Percentiles rank a stretch among this genome's conserved stretches.
These are phyloP conservation scores for Hypoxylon crocopeplum DNA, from an alignment of 495 filamentous ascomycete genomes.

Conservation along the genomic window DNA sequence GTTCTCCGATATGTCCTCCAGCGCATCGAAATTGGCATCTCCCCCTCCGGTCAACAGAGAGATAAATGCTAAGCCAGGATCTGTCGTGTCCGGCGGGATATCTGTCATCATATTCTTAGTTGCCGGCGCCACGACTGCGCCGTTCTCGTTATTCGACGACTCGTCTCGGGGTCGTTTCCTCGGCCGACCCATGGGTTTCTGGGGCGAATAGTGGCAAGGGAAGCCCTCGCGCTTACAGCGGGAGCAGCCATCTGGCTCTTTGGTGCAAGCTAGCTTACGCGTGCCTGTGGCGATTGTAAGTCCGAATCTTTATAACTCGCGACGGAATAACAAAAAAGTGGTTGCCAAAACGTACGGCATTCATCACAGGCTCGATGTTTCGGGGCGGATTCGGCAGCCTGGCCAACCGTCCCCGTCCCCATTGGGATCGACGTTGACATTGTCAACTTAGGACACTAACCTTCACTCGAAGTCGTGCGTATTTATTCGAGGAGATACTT, in stretches of 20 bases:
- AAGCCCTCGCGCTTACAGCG: slow-evolving; percentile 63
- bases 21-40: slow-evolving; percentile 22
- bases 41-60: slow-evolving; percentile 12
- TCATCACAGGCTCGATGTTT: slow-evolving; percentile 68
- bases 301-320: slow-evolving; percentile 16
- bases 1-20: background rate
- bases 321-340: background rate
- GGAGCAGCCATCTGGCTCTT: slow-evolving; percentile 60
- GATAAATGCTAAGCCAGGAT: slow-evolving; percentile 33
- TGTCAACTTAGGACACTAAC: background rate
- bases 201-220: slow-evolving; percentile 63
- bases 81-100: slow-evolving; percentile 25
- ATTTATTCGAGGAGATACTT: background rate
- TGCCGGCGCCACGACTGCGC: slow-evolving; percentile 10
- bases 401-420: background rate
- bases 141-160: slow-evolving; percentile 7
- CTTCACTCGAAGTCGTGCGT: background rate
- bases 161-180: slow-evolving; percentile 60
- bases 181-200: slow-evolving; percentile 69
- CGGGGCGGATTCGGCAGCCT: slow-evolving; percentile 22
- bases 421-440: slow-evolving; percentile 21
- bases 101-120: slow-evolving; percentile 40
- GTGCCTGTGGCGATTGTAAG: slow-evolving; percentile 51
- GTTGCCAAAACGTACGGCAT: slow-evolving; percentile 58
- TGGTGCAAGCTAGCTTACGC: slow-evolving; percentile 68